A percentile compares a stretch with the other conserved stretches of the same genome.
These are phyloP conservation scores for Trichosporon faecale DNA, from an alignment of 1,284 basidiomycete species.

Conservation along the genomic window DNA sequence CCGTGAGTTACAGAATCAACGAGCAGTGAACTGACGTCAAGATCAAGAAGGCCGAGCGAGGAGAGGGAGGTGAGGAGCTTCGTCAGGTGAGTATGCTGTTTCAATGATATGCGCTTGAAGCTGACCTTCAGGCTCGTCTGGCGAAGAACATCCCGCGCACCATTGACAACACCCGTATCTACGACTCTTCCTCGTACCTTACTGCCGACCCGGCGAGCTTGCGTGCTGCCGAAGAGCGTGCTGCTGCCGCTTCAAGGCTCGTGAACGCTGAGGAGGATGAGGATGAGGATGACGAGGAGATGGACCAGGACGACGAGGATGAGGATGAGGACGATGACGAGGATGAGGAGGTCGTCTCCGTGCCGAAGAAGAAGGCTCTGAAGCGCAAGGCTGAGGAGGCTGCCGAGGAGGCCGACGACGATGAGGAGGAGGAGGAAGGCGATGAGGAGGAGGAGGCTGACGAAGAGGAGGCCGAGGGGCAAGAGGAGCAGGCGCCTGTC, in stretches of 20 bases:
- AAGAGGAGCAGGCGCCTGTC: constrained; percentile 17
- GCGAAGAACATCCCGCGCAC: constrained; percentile 83
- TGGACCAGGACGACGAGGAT: constrained; percentile 34
- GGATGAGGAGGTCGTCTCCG: constrained; percentile 48
- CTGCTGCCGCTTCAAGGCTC: constrained; percentile 38
- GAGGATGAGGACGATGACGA: constrained; percentile 57
- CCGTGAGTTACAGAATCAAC: constrained; percentile 55
- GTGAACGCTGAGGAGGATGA: constrained; percentile 31
- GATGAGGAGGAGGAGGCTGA: constrained; percentile 30
- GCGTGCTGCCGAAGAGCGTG: constrained; percentile 39
- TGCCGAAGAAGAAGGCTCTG: constrained; percentile 34
- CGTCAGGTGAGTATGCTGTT: constrained; percentile 32
- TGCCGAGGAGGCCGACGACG: constrained; percentile 55
- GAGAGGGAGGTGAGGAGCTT: constrained; percentile 40
- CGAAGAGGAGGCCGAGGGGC: constrained; percentile 25
- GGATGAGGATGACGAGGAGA: constrained; percentile 23
- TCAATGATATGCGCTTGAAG: not conserved
- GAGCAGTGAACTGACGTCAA: constrained; percentile 20
- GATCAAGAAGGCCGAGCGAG: constrained; percentile 46
- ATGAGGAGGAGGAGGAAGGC: constrained; percentile 22
- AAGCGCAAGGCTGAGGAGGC: constrained; percentile 56
- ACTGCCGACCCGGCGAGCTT: constrained; percentile 63
- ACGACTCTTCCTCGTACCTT: constrained; percentile 72
- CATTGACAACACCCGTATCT: constrained; percentile 88
- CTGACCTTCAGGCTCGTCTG: constrained; percentile 65